Evolutionary conservation across 176 grass and related monocot genomes (phyloP), one percentile per base, ranked within the genome.

Genomic region (Musa troglodytarum): DNA sequence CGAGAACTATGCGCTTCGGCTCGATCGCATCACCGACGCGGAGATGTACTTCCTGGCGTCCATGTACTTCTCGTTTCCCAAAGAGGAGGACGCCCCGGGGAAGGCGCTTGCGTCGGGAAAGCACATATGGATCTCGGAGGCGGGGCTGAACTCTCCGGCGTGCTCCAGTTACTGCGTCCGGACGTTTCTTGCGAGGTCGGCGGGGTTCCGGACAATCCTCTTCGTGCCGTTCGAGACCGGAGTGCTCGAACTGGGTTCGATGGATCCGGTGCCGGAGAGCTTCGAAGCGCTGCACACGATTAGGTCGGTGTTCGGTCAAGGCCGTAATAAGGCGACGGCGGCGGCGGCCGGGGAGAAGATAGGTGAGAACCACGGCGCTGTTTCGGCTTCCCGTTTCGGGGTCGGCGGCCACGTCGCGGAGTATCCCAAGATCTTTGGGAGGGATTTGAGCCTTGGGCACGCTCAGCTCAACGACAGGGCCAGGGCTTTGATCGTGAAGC

Each of bases 41-140:
- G 92, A 96, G 85, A 86, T 92, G 87, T 96, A 89, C 90, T 97
- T 90, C 78, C 81, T 97, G 2, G 74, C 84, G 2, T 97, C 94
- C 68, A 97, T 97, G 94, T 97, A 97, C 84, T 97, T 97, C 68
- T 86, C 83, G 1, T 97, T 97, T 69, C 77, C 81, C 20, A 69
- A 53, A 24, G 90, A 82, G 67, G 21, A 50, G 1, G 88, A 88
- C 50, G 90, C 87, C 13, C 90, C 93, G n/a, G 93, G 93, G 2
- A 57, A 57, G 52, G 82, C 83, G 16, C 70, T 93, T 1, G 77
- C 68, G 12, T 75, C 87, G 16, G 77, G 86, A 20, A 83, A 83
- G 71, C 88, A 84, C 79, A 74, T 83, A 11, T 93, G 90, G 93
- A 83, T 87, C 43, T 71, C 84, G 21, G 83, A 92, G 19, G 49